Evolutionary conservation across 164 flowering plant genomes (phyloP), one percentile per base, ranked within the genome.

Genomic region (Chimonanthus praecox): DNA sequence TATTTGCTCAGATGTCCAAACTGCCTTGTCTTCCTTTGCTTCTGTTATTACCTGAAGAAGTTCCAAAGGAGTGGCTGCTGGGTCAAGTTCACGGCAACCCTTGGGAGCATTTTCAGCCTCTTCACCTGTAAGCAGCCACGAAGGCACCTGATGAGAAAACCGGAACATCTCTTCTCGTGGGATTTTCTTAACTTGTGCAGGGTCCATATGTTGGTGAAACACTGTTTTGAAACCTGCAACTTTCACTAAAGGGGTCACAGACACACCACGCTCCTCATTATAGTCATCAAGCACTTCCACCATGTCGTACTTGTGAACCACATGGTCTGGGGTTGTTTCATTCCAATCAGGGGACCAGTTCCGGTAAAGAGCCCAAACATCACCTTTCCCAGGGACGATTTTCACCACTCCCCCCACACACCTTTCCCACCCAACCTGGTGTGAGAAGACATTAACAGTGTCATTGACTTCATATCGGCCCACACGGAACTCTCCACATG

Each of bases 11-110:
- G 73, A 79, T 71, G n/a, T 67, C 49, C 45, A n/a, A 15, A 45
- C 68, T 10, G 4, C n/a, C 68, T 45, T 45, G 73, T 82, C 67
- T 58, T 60, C 71, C 44, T 64, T 50, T 15, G 73, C 71, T 71
- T 82, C 86, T 58, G 77, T 50, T 64, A 65, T 80, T 47, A 80
- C 74, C 63, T 86, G 88, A 71, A 94, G 95, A 68, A 94, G 84
- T 67, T 87, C 88, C 10, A 86, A 89, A 69, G 99, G 99, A 50
- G 87, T 95, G 47, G 98, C 99, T 74, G 99, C 99, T 7, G 99
- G 97, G 79, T 95, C 99, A n/a, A 95, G 83, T 80, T 93, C 99
- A 89, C 96, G 89, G 78, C 94, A 95, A 7, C 90, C 90, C 3
- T 86, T 91, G 0, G 97, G 98, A 84, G 89, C 77, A 64, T 85